phyloP scores from a whole-genome alignment of 2,329 filamentous ascomycete species.

The Blumeria graminis region DNA sequence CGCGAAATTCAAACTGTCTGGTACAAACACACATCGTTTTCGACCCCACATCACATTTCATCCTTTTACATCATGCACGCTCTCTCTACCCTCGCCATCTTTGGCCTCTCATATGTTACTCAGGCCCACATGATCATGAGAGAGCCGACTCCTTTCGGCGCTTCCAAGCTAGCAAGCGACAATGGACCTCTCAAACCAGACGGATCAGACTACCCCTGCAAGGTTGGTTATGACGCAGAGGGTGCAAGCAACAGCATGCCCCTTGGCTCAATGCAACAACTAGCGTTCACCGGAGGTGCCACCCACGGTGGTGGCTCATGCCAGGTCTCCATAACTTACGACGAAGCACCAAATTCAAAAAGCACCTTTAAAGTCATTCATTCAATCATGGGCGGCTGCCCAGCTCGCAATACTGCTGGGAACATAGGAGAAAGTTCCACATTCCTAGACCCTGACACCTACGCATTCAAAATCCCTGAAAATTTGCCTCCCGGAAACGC shows the following conservation, averaged over 20 bases:
- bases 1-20: too few species aligned
- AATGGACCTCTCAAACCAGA: conserved; percentile 38
- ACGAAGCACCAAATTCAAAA: conserved; percentile 37
- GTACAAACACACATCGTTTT: too few species aligned
- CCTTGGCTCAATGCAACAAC: conserved; percentile 33
- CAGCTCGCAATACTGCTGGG: conserved; percentile 29
- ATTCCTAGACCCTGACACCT: conserved; percentile 26
- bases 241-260: conserved; percentile 32
- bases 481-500: conserved; percentile 53
- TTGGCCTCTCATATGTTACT: conserved; percentile 32
- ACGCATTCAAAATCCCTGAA: conserved; percentile 46
- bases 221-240: conserved; percentile 29
- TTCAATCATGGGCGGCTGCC: conserved; percentile 69
- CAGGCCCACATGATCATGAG: conserved; percentile 57
- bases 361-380: conserved; percentile 75
- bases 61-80: conserved; percentile 18
- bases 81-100: conserved; percentile 27
- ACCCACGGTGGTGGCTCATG: conserved; percentile 83
- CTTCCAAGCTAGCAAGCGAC: conserved; percentile 18
- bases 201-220: conserved; percentile 66
- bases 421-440: conserved; percentile 29
- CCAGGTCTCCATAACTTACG: conserved; percentile 68
- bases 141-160: conserved; percentile 38
- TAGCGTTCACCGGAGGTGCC: conserved; percentile 47
- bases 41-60: too few species aligned